phyloP scores from a whole-genome alignment of 805 yeast genomes.

The Alloascoidea africana region DNA sequence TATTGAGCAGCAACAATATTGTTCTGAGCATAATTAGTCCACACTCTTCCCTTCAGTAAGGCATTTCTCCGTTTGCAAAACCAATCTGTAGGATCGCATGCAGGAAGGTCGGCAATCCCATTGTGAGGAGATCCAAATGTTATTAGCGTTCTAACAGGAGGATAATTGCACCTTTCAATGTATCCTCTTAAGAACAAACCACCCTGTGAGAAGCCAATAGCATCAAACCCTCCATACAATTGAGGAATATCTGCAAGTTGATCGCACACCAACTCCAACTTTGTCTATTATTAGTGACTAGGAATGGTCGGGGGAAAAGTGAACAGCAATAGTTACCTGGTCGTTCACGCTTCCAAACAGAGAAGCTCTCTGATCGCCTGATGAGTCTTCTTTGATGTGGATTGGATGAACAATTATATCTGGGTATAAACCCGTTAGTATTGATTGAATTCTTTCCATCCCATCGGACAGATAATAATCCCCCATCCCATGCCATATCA shows the following conservation, averaged over 20 bases:
- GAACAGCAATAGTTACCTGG: slow-evolving; percentile 16
- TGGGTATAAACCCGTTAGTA: slow-evolving; percentile 31
- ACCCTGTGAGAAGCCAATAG: slow-evolving; percentile 73
- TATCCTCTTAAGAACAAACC: slow-evolving; percentile 65
- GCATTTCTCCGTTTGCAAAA: slow-evolving; percentile 39
- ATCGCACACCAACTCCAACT: slow-evolving; percentile 36
- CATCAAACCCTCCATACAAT: slow-evolving; percentile 44
- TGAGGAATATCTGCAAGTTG: slow-evolving; percentile 31
- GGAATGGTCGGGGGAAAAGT: too few species aligned
- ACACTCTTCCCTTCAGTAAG: slow-evolving; percentile 42
- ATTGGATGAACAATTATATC: slow-evolving; percentile 37
- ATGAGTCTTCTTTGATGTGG: slow-evolving; percentile 30
- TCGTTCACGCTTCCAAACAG: slow-evolving; percentile 43
- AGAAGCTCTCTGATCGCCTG: slow-evolving; percentile 37
- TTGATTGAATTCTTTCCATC: slow-evolving; percentile 28
- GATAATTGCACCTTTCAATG: slow-evolving; percentile 38
- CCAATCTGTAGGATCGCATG: slow-evolving; percentile 40
- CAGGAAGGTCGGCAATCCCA: slow-evolving; percentile 56
- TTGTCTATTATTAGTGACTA: background rate
- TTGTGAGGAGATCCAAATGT: slow-evolving; percentile 78
- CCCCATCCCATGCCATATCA: slow-evolving; percentile 79
- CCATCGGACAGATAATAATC: slow-evolving; percentile 53
- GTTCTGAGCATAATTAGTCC: slow-evolving; percentile 40
- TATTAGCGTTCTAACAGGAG: slow-evolving; percentile 32
- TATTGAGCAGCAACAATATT: slow-evolving; percentile 60